These are phyloP conservation scores for Periconia sp. DNA, from an alignment of 2,329 filamentous ascomycete genomes.

Conservation along the genomic window DNA sequence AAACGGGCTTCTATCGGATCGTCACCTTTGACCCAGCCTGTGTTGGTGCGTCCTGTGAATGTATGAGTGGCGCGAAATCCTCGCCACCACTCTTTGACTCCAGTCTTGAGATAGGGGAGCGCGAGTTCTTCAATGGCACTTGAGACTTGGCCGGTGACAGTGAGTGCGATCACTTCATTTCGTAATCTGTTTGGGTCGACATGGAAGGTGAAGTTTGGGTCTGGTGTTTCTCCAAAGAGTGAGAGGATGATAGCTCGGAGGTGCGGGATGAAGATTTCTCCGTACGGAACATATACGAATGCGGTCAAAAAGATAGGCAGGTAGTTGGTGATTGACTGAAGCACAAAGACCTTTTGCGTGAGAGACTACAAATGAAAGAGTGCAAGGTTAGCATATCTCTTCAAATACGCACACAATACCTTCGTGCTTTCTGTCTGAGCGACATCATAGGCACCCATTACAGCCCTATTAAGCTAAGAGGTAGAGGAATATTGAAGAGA, in stretches of 20 bases:
- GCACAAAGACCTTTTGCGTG: slow-evolving; percentile 42
- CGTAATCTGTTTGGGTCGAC: slow-evolving; percentile 36
- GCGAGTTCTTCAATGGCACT: slow-evolving; percentile 36
- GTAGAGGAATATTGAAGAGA: too few species aligned
- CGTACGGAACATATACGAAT: slow-evolving; percentile 41
- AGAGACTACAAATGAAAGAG: too few species aligned
- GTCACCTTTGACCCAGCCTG: slow-evolving; percentile 18
- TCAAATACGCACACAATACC: too few species aligned
- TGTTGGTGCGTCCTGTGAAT: slow-evolving; percentile 3
- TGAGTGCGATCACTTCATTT: slow-evolving; percentile 42
- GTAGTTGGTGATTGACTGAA: slow-evolving; percentile 44
- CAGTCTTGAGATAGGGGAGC: slow-evolving; percentile 36
- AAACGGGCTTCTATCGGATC: slow-evolving; percentile 37
- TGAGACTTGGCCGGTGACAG: slow-evolving; percentile 40
- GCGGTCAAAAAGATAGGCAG: slow-evolving; percentile 42
- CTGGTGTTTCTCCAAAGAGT: slow-evolving; percentile 14
- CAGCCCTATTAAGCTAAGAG: too few species aligned
- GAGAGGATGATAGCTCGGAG: slow-evolving; percentile 27
- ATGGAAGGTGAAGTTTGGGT: slow-evolving; percentile 22
- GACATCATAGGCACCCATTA: too few species aligned
- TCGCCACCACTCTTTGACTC: slow-evolving; percentile 35
- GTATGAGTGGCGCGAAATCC: slow-evolving; percentile 22
- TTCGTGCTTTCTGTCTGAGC: too few species aligned
- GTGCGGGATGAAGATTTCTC: slow-evolving; percentile 28
- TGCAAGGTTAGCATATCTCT: too few species aligned